Evolutionary conservation across 1,139 yeast species (phyloP), one percentile per base, ranked within the genome.

Genomic region (Kodamaea sp.): DNA sequence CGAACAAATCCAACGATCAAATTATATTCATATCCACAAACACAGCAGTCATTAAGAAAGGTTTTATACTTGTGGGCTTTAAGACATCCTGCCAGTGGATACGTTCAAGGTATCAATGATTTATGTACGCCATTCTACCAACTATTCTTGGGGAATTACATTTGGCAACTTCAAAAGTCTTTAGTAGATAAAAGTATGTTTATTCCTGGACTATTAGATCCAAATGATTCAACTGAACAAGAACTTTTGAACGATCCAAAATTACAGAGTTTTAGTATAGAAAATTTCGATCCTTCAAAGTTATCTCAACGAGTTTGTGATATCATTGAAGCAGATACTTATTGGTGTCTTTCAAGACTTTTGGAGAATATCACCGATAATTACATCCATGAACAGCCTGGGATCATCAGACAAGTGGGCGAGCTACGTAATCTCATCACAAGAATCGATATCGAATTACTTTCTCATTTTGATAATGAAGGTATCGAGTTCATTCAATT

Each of bases 41-140:
- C 94, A 0, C 97, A 92, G 54, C 65, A 80, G 42, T 75, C 95
- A 9, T 67, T 92, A 44, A 88, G 92, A 47, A 80, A 85, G 47
- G 81, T 94, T 11, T 65, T 92, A 37, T 94, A 88, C 54, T 68
- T 92, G 27, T 92, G 99, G 99, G 96, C 98, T 0, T 82, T 92
- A 15, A 76, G 98, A 45, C 98, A 94, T 57, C 98, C 99, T 1
- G 97, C 97, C 4, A 82, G 94, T 56, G 99, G 99, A 4, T 92
- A 92, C 60, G 99, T 92, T n/a, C 99, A 92, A 63, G 99, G 99
- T 24, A 94, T 92, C 41, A 92, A 92, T 58, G 99, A 92, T 61
- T 71, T 92, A 40, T 89, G 84, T 11, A 92, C 97, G 0, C 98
- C 99, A 1, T 89, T 94, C 58, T 90, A 77, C 60, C 96, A 92